These are phyloP conservation scores for Geotrichum klebahnii DNA, from an alignment of 1,139 yeast species.

Conservation along the genomic window DNA sequence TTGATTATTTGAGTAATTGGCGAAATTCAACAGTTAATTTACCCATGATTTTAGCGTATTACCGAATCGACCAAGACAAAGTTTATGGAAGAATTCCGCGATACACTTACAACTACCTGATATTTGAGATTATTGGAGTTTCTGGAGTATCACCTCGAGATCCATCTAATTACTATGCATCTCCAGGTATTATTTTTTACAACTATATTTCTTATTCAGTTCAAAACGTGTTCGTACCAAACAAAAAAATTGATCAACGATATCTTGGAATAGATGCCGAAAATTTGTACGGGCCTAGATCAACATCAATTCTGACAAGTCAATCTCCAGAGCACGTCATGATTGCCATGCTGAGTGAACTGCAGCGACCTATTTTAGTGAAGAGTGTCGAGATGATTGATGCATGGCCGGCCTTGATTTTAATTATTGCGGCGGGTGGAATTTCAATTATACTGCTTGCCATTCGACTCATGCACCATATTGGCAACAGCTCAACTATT, in stretches of 20 bases:
- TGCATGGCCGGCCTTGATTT: slow-evolving; percentile 1
- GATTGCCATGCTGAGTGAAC: neutral
- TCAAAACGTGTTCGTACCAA: slow-evolving; percentile 6
- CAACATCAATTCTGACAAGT: neutral
- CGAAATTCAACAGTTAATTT: neutral
- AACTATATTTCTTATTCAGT: neutral
- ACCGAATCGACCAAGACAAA: neutral
- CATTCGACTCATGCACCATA: neutral
- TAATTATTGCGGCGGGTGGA: neutral
- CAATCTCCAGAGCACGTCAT: slow-evolving; percentile 4
- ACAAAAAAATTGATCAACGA: neutral
- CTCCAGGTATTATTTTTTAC: slow-evolving; percentile 2
- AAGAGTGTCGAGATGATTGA: neutral
- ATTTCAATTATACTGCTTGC: neutral
- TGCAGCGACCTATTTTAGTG: neutral
- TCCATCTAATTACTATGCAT: neutral
- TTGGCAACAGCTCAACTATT: no score
- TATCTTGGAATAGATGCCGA: neutral
- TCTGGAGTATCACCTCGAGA: neutral
- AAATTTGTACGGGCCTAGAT: neutral
- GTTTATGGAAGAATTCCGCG: neutral
- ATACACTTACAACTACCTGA: slow-evolving; percentile 5
- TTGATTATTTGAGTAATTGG: neutral
- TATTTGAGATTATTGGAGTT: slow-evolving; percentile 2
- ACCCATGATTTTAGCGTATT: neutral